A percentile compares a stretch with the other conserved stretches of the same genome.
phyloP scores from a whole-genome alignment of 148 eudicot species.

The Diospyros lotus region DNA sequence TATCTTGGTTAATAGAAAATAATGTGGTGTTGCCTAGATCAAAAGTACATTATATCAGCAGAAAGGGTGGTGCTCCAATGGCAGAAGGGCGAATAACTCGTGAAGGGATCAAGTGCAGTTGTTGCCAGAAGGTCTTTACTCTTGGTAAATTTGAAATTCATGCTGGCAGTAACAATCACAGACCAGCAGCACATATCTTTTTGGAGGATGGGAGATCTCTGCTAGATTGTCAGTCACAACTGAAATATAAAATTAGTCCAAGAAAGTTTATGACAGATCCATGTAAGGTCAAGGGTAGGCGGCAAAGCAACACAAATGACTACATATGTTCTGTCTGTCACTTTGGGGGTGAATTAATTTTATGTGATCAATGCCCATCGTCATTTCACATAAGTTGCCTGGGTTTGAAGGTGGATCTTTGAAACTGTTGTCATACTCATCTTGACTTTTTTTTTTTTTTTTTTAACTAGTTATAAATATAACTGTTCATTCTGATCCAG shows the following conservation, averaged over 20 bases:
- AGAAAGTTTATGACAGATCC: conserved; percentile 19
- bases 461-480: not conserved
- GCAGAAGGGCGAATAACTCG: conserved; percentile 58
- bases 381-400: conserved; percentile 78
- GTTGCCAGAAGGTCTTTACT: conserved; percentile 51
- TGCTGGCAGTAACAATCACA: conserved; percentile 49
- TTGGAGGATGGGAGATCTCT: conserved; percentile 77
- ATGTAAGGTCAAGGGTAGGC: conserved; percentile 22
- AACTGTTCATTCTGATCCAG: not conserved
- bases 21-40: conserved; percentile 50
- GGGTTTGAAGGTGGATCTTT: conserved; percentile 52
- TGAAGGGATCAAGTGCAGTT: conserved; percentile 75
- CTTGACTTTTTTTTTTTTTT: not conserved
- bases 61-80: conserved; percentile 19
- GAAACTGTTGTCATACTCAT: not conserved
- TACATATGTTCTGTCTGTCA: conserved; percentile 82
- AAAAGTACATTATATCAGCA: conserved; percentile 47
- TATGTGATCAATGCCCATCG: conserved; percentile 92
- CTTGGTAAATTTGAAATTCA: conserved; percentile 73
- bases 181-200: conserved; percentile 69
- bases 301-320: conserved; percentile 39
- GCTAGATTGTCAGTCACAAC: conserved; percentile 60
- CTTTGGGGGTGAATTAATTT: conserved; percentile 65
- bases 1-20: conserved; percentile 84
- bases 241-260: conserved; percentile 25